Evolutionary conservation across 257 asterid genomes (phyloP), one percentile per base, ranked within the genome.

Genomic region (Solanum piurae): DNA sequence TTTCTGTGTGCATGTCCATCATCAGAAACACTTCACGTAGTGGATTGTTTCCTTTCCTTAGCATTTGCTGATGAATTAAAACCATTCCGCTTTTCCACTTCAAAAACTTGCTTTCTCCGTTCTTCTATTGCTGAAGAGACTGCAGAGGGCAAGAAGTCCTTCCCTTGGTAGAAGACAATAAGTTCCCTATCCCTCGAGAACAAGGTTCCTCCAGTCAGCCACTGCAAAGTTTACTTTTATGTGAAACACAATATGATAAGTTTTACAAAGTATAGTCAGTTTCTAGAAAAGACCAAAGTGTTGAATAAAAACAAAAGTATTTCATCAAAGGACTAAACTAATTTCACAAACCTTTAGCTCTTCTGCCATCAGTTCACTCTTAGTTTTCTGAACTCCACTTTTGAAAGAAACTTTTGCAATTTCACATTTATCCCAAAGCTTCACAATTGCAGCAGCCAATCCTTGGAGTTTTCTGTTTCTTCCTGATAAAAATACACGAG

Each of bases 371-470:
- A 96, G 40, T 87, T 91, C 93, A 88, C 97, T 94, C 88, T 93
- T 96, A 74, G 96, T 96, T 92, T 97, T 97, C 92, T 97, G 98
- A 83, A 87, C 98, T 93, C 99, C 99, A 91, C 98, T 92, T 92
- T 97, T 97, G 83, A 97, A 55, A 52, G 98, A 98, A 87, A 97
- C 90, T 94, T 97, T 97, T 23, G 97, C 98, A 83, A 97, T 97
- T 93, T 97, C 99, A 92, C 97, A 94, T 91, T 97, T 96, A 94
- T 95, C 99, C 98, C 98, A 96, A 73, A 97, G 95, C 91, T 96
- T 97, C 88, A 96, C 89, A 86, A 97, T 93, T 83, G 99, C 88
- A 91, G 94, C 98, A 86, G 99, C 99, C 91, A 96, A 89, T 62
- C 99, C 99, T 91, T 97, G 98, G 89, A 87, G 99, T 62, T 92